Conservation (phyloP, 2,329 filamentous ascomycete species). For the Fusarium sp. region DNA sequence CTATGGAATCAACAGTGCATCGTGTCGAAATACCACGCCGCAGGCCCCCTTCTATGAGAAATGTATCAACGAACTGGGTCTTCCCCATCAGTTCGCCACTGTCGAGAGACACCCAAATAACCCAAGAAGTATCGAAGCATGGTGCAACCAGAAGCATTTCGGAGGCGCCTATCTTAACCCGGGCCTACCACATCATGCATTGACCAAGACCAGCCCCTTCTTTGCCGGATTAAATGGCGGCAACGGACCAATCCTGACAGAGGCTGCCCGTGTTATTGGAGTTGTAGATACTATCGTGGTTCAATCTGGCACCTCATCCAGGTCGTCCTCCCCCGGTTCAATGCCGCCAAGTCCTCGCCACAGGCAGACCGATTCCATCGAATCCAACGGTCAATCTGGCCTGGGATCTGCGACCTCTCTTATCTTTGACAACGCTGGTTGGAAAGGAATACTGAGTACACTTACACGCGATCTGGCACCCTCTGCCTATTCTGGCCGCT, state of each 20-base stretch:
- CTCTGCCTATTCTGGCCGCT: constrained; percentile 81
- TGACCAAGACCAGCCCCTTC: constrained; percentile 68
- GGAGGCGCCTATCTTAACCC: constrained; percentile 86
- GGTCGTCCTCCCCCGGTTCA: constrained; percentile 61
- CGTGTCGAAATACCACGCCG: constrained; percentile 72
- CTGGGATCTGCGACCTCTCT: constrained; percentile 67
- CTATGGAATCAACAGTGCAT: constrained; percentile 81
- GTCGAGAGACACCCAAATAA: constrained; percentile 77
- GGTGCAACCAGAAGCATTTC: constrained; percentile 80
- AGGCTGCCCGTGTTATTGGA: constrained; percentile 82
- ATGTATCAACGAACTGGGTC: constrained; percentile 83
- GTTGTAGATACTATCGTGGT: constrained; percentile 86
- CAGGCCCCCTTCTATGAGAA: constrained; percentile 90
- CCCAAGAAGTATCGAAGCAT: constrained; percentile 75
- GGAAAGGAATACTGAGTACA: constrained; percentile 87
- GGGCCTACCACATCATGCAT: constrained; percentile 70
- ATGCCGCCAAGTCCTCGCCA: constrained; percentile 62
- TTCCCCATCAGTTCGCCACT: constrained; percentile 84
- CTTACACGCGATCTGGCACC: constrained; percentile 85
- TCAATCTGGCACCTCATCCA: constrained; percentile 58
- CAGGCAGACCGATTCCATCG: constrained; percentile 48
- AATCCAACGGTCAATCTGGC: constrained; percentile 49
- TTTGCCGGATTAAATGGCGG: constrained; percentile 65
- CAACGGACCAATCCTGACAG: constrained; percentile 71
- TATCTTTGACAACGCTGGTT: constrained; percentile 84